A percentile compares a stretch with the other conserved stretches of the same genome.
These are phyloP conservation scores for Hsuehochloa calcarea DNA, from an alignment of 176 grass and related monocot genomes.

Conservation along the genomic window DNA sequence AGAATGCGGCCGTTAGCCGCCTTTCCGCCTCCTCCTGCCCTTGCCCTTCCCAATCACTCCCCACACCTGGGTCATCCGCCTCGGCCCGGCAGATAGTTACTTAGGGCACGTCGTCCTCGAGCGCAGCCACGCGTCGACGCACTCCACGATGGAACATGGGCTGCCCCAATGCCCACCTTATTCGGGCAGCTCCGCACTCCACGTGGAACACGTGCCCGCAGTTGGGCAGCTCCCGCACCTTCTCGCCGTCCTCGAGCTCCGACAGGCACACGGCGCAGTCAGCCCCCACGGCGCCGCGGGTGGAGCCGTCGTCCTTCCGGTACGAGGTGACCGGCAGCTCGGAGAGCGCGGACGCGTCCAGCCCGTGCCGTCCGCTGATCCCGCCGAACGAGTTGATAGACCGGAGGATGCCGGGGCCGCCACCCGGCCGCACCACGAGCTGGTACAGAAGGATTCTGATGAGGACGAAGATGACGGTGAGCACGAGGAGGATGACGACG, in stretches of 20 bases:
- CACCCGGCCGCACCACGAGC: neutral
- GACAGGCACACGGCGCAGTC: conserved; percentile 67
- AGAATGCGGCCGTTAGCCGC: too few species aligned
- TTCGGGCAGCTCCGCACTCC: too few species aligned
- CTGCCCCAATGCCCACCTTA: too few species aligned
- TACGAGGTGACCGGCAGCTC: conserved; percentile 45
- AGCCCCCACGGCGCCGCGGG: neutral
- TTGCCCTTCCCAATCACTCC: too few species aligned
- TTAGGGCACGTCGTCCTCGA: conserved; percentile 57
- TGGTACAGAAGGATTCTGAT: conserved; percentile 29
- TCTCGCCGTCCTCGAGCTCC: conserved; percentile 56
- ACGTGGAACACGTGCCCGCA: conserved; percentile 72
- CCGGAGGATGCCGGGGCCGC: conserved; percentile 20
- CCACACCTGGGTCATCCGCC: conserved; percentile 34
- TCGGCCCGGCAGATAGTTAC: conserved; percentile 59
- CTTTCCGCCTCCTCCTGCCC: neutral
- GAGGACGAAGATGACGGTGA: conserved; percentile 39
- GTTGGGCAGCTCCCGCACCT: conserved; percentile 45
- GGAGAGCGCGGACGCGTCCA: conserved; percentile 43
- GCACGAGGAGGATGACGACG: conserved; percentile 25
- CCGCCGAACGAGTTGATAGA: conserved; percentile 28
- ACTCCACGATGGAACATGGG: too few species aligned
- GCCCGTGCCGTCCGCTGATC: conserved; percentile 9
- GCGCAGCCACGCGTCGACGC: conserved; percentile 68
- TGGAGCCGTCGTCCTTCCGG: neutral